Evolutionary conservation across 306 rosid species (phyloP).

Genomic region (Medicago lupulina): DNA sequence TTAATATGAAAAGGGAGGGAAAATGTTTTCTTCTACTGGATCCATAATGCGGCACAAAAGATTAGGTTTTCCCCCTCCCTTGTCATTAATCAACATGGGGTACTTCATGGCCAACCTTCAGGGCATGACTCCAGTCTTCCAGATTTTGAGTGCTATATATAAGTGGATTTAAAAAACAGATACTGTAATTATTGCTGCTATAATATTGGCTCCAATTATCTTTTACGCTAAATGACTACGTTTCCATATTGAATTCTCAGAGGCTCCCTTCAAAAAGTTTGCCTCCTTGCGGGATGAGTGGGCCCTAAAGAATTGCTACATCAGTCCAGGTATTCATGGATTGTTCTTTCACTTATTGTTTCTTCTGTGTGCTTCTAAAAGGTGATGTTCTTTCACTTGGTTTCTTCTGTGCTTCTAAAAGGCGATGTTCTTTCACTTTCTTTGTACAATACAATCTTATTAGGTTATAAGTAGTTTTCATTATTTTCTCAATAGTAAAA

Average conservation of each 20-base stretch:
- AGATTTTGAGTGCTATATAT: conserved; percentile 16
- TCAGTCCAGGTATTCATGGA: conserved; percentile 77
- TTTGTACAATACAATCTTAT: background rate
- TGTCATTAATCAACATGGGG: conserved; percentile 15
- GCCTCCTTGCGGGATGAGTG: conserved; percentile 87
- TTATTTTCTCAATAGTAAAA: background rate
- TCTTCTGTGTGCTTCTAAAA: conserved; percentile 23
- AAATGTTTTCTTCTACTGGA: background rate
- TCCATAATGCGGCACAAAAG: conserved; percentile 2
- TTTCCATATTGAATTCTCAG: conserved; percentile 56
- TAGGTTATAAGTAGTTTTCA: background rate
- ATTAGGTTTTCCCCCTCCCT: background rate
- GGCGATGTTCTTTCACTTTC: conserved; percentile 18
- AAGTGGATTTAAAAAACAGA: conserved; percentile 24
- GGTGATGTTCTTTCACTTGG: conserved; percentile 15
- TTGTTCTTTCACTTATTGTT: conserved; percentile 8
- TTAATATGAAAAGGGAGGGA: conserved; percentile 4
- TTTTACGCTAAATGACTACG: conserved; percentile 24
- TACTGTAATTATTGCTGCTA: conserved; percentile 21
- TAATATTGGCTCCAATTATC: conserved; percentile 25
- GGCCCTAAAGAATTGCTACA: conserved; percentile 89
- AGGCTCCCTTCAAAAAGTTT: conserved; percentile 89
- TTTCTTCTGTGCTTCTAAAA: conserved; percentile 17
- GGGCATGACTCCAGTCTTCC: conserved; percentile 9
- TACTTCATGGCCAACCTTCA: conserved; percentile 14